Percentiles rank a stretch among this genome's conserved stretches.
These are phyloP conservation scores for Apiotrichum sp. DNA, from an alignment of 1,284 basidiomycete genomes.

Conservation along the genomic window DNA sequence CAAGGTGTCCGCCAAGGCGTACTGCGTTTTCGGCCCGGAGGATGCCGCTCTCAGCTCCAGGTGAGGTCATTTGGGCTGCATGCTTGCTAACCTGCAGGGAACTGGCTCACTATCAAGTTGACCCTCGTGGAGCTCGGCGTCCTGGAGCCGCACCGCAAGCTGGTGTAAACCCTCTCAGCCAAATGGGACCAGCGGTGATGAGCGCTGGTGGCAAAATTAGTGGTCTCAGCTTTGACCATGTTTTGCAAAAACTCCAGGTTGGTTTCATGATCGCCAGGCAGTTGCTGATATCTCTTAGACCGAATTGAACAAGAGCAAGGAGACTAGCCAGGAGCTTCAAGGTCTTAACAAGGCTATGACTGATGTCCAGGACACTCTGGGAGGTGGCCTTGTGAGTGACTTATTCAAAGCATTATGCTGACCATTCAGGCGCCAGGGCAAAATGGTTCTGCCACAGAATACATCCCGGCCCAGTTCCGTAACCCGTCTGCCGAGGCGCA, in stretches of 20 bases:
- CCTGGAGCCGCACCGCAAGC: conserved; percentile 2
- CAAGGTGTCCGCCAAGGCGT: conserved; percentile 91
- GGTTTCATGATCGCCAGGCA: conserved; percentile 6
- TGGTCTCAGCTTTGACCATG: conserved; percentile 50
- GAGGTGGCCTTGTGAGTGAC: conserved; percentile 65
- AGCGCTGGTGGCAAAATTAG: conserved; percentile 43
- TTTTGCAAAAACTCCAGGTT: conserved; percentile 50
- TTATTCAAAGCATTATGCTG: neutral
- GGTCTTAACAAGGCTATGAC: conserved; percentile 73
- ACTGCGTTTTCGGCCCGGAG: conserved; percentile 79
- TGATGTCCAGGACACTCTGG: conserved; percentile 87
- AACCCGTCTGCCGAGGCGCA: conserved; percentile 37
- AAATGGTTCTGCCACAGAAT: conserved; percentile 42
- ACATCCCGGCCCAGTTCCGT: conserved; percentile 42
- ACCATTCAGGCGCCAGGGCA: conserved; percentile 48
- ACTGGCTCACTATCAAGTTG: conserved; percentile 36
- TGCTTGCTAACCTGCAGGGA: conserved; percentile 29
- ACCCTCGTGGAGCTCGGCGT: conserved; percentile 22
- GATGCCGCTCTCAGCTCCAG: conserved; percentile 55
- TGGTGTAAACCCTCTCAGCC: conserved; percentile 18
- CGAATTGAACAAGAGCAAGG: conserved; percentile 88
- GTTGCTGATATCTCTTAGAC: conserved; percentile 55
- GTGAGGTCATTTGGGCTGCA: conserved; percentile 18
- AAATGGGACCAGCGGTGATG: conserved; percentile 35
- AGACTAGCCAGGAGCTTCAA: conserved; percentile 84